Percentiles rank a stretch among this genome's conserved stretches.
Conservation (phyloP, 306 rosid species). For the Rubus parviflorus region DNA sequence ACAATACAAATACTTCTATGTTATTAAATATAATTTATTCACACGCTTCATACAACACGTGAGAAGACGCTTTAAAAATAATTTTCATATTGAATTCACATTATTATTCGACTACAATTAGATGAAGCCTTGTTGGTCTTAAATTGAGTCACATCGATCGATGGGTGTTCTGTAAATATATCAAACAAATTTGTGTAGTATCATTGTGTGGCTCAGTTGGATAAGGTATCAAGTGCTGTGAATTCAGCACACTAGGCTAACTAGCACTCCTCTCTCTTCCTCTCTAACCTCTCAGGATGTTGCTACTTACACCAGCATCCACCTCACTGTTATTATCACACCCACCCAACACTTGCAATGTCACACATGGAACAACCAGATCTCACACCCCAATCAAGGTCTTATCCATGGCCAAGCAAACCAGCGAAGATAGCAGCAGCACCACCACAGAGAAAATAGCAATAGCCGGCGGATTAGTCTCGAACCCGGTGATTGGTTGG, state of each 20-base stretch:
- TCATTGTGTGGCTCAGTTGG: neutral
- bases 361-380: constrained; percentile 10
- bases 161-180: neutral
- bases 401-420: constrained; percentile 60
- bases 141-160: neutral
- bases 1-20: too few relatives aligned
- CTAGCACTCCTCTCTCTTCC: neutral
- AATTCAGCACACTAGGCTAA: neutral
- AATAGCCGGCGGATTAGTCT: constrained; percentile 67
- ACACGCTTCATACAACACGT: too few relatives aligned
- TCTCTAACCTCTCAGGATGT: constrained; percentile 36
- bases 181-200: neutral
- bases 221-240: neutral
- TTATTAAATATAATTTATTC: too few relatives aligned
- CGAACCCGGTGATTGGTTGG: constrained; percentile 83
- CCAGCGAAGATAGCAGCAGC: constrained; percentile 37
- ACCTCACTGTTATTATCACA: constrained; percentile 16
- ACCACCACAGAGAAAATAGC: constrained; percentile 57
- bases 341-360: constrained; percentile 2
- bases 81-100: too few relatives aligned
- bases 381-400: constrained; percentile 34
- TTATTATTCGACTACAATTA: too few relatives aligned
- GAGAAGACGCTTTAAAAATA: too few relatives aligned
- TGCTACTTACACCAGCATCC: constrained; percentile 39
- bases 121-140: neutral